Evolutionary conservation across 192 early-diverging fungal species (phyloP).

Genomic region (Tieghemiomyces parasiticus): DNA sequence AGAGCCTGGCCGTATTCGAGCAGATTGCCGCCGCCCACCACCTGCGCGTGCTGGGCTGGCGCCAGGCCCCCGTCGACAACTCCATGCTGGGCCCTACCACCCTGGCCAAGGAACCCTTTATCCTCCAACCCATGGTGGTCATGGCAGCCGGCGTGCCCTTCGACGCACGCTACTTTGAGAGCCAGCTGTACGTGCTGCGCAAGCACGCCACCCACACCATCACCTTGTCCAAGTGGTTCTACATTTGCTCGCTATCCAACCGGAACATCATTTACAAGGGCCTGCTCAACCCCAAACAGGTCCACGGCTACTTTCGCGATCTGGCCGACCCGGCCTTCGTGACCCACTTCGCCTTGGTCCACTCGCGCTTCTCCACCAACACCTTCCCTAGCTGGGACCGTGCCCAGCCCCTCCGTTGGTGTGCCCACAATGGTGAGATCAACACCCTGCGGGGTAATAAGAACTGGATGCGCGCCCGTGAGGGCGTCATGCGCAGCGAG

Average conservation of each 20-base stretch:
- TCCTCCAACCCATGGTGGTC: conserved; percentile 85
- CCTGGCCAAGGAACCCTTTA: conserved; percentile 76
- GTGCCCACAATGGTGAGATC: conserved; percentile 99
- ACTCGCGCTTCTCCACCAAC: conserved; percentile 98
- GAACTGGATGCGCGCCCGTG: conserved; percentile 99
- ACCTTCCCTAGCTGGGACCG: conserved; percentile 99
- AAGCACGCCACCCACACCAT: conserved; percentile 83
- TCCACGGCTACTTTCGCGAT: conserved; percentile 87
- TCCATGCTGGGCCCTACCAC: conserved; percentile 82
- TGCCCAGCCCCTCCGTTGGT: conserved; percentile 96
- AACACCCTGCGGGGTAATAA: conserved; percentile 98
- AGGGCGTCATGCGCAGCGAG: conserved; percentile 81
- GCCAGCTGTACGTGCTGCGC: conserved; percentile 76
- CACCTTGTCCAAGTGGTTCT: conserved; percentile 81
- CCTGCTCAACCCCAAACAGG: conserved; percentile 84
- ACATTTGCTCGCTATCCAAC: conserved; percentile 89
- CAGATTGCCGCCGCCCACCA: conserved; percentile 56
- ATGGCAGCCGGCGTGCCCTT: conserved; percentile 20
- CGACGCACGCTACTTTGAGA: conserved; percentile 55
- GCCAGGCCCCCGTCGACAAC: conserved; percentile 68
- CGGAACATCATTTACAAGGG: conserved; percentile 97
- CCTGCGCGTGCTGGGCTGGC: conserved; percentile 77
- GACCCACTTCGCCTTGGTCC: conserved; percentile 92
- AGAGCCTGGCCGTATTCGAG: conserved; percentile 63
- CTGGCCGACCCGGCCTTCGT: conserved; percentile 64